Base-by-base conservation (phyloP, 176 grass and related monocot species). In the Rhynchospora breviuscula region DNA sequence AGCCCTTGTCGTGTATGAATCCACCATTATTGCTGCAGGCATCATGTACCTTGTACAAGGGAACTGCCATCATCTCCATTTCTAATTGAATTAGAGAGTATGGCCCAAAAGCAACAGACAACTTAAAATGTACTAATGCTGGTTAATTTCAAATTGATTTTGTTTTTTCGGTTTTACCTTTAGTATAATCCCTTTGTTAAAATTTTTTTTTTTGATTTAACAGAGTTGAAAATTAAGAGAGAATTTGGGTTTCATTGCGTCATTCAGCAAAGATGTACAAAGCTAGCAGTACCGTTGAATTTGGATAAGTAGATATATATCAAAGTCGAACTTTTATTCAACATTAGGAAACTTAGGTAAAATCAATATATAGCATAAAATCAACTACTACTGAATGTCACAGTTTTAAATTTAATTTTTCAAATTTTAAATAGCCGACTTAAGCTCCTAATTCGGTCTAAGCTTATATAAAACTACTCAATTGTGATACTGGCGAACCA, bases 11-110 rank as follows among this genome's bases (percentile, higher is more conserved):
- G 40, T 81, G 33, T 81, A 66, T 81, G 79, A 48, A 66, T 25
- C 53, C 40, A 48, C 79, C 60, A 81, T 81, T 81, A 61, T 82
- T 82, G 79, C 79, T 63, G 31, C 4, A 15, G 21, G 59, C 79
- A 82, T 82, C 79, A 82, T 58, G 59, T 63, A 82, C 72, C 53
- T 17, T 12, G n/a, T 51, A 74, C 69, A 13, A 14, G 7, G 1
- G 19, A 26, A 75, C 21, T 75, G 40, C 3, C 3, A 46, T 47
- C 67, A 47, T 71, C 67, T 52, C 71, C 71, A 75, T 52, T 75
- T 46, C 19, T 47, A 26, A 10, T 13, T 23, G 1, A 13, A 75
- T 26, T 75, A 47, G 19, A 75, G 17, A 52, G 3, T 6, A 12
- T 73, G 8, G 44, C 48, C 69, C 18, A n/a, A 61, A 61, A 61